Evolutionary conservation across 202 grass and related monocot genomes (phyloP), one percentile per base, ranked within the genome.

Genomic region (Brachypodium distachyon): DNA sequence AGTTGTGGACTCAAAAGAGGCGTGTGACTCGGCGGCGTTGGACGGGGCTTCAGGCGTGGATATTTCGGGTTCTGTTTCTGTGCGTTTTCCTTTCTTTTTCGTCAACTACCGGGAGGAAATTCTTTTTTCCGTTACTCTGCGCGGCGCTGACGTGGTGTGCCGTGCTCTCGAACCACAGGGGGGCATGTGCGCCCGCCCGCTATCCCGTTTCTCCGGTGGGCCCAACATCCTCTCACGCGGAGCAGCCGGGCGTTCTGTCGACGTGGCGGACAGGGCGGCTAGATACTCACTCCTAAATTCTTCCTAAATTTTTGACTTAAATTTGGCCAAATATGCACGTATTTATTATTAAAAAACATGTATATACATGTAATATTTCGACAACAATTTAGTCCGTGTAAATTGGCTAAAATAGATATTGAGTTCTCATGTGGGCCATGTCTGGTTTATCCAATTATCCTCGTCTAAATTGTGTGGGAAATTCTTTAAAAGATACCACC

Each of bases 141-240:
- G 64, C 27, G 46, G 66, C 10, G 63, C 82, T 78, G 73, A 84
- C 64, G 34, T 84, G 79, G 57, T 53, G 13, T 12, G 10, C 28
- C 11, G 7, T 29, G 23, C 4, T 21, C 17, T 38, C 33, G 60
- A 19, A 11, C 12, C 9, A 53, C 19, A 7, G 26, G 3, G 12
- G 9, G 0, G 40, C 1, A 28, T 25, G 25, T 57, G 25, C 25
- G 28, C 53, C 11, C 53, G 2, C 12, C 14, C 7, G 43, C 22
- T n/a, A n/a, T n/a, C n/a, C n/a, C n/a, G n/a, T n/a, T n/a, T n/a
- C n/a, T n/a, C 22, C 48, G 2, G 46, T n/a, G 17, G 46, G 46
- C 12, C 23, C 52, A 27, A 11, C 54, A 7, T 4, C n/a, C n/a
- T 4, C 54, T 29, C 3, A 57, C 26, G 54, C 54, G 26, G 12